phyloP scores from a whole-genome alignment of 1,284 basidiomycete species.

The Chalciporus piperatoides region DNA sequence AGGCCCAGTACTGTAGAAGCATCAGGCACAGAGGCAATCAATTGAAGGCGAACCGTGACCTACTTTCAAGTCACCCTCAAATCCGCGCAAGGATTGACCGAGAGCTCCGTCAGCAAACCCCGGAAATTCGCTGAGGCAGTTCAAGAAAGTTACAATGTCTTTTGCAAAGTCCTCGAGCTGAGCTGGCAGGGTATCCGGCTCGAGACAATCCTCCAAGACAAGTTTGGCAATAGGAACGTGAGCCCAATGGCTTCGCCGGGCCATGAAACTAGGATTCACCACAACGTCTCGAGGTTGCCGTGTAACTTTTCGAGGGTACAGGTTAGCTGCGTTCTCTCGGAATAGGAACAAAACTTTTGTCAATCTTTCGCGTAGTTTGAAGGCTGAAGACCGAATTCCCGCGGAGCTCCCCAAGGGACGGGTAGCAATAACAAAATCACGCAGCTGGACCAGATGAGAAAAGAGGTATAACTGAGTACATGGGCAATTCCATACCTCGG shows the following conservation, averaged over 20 bases:
- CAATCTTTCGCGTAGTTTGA: conserved; percentile 33
- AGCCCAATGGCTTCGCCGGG: conserved; percentile 31
- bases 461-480: background rate
- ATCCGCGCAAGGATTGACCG: conserved; percentile 49
- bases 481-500: conserved; percentile 24
- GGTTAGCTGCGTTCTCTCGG: conserved; percentile 33
- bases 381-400: conserved; percentile 36
- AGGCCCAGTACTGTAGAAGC: conserved; percentile 31
- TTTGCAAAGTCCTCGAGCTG: conserved; percentile 45
- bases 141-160: conserved; percentile 49
- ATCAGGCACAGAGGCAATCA: conserved; percentile 12
- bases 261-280: conserved; percentile 36
- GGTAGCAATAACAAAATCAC: conserved; percentile 34
- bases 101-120: conserved; percentile 55
- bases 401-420: conserved; percentile 36
- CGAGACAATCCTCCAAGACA: conserved; percentile 29
- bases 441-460: conserved; percentile 26
- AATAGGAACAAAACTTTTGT: conserved; percentile 36
- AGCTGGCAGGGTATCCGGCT: conserved; percentile 29
- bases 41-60: conserved; percentile 1
- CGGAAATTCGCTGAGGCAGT: conserved; percentile 53
- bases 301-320: conserved; percentile 34
- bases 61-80: conserved; percentile 52
- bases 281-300: no score
- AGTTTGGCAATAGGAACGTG: conserved; percentile 25